Base-by-base conservation (phyloP, 495 filamentous ascomycete genomes). In the Penicillium parvum region DNA sequence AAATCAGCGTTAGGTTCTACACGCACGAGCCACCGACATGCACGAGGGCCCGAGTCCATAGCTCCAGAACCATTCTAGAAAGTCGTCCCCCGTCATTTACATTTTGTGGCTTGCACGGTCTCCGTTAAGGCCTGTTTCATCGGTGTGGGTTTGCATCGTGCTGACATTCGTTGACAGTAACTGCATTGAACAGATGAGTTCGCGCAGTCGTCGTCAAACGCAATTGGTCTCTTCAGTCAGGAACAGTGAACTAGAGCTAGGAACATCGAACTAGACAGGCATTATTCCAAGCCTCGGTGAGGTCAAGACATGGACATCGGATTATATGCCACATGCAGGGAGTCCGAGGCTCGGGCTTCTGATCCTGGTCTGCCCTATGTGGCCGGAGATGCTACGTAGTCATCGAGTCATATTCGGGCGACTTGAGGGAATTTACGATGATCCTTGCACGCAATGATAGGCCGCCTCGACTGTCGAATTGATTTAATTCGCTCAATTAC, bases 41-140 rank as follows among this genome's bases (percentile, higher is more conserved):
- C 14, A 27, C 17, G 15, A 32, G 16, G 34, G 23, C 28, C 41
- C n/a, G n/a, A n/a, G n/a, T n/a, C n/a, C n/a, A n/a, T n/a, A 27
- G 37, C 43, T 46, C 46, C 46, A 49, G 45, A 49, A 46, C 40
- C 21, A 36, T 49, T 54, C 50, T 54, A 49, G 50, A 54, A 54
- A 46, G 41, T 46, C 37, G 26, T 36, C 9, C 37, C 3, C 42
- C 21, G 35, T 38, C 36, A 40, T 49, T 43, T 25, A 39, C 38
- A 26, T 27, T 32, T 20, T 21, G 50, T 49, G 52, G 52, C 52
- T 47, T 49, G 35, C 41, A 43, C 47, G 27, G 29, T 16, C 25
- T 27, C 32, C 37, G 37, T 11, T 37, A 32, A 42, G 30, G 33
- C 29, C 32, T 33, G 45, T 33, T 32, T 21, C 41, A 30, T 35